phyloP scores from a whole-genome alignment of 108 stramenopile genomes.

The Pseudonitzschia delicatissima region DNA sequence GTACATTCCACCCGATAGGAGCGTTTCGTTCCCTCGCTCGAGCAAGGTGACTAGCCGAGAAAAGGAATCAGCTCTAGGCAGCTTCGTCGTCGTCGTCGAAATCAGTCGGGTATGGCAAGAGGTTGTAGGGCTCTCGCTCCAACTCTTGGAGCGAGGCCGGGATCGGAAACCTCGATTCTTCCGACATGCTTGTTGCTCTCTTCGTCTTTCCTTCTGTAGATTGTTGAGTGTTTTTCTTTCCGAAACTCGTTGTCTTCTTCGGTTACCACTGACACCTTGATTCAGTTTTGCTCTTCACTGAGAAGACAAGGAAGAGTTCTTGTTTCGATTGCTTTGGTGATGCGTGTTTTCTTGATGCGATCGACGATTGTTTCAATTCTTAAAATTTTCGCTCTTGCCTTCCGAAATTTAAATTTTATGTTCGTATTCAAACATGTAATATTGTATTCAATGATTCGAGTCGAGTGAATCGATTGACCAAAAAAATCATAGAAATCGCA shows the following conservation, averaged over 20 bases:
- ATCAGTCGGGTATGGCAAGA: constrained; percentile 82
- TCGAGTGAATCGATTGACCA: too few relatives aligned
- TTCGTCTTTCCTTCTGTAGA: background rate
- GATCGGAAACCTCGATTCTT: constrained; percentile 55
- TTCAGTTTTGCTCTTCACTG: too few relatives aligned
- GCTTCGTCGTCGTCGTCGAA: constrained; percentile 86
- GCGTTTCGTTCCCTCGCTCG: constrained; percentile 57
- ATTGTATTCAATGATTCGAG: too few relatives aligned
- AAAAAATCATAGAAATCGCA: too few relatives aligned
- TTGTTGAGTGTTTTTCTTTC: background rate
- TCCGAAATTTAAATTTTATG: too few relatives aligned
- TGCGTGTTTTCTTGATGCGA: too few relatives aligned
- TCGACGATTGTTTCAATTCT: too few relatives aligned
- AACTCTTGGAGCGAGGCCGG: constrained; percentile 79
- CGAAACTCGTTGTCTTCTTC: too few relatives aligned
- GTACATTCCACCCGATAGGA: constrained; percentile 40
- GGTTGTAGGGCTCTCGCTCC: constrained; percentile 82
- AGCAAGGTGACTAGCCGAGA: constrained; percentile 48
- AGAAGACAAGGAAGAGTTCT: too few relatives aligned
- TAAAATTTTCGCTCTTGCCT: too few relatives aligned
- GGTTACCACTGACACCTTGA: too few relatives aligned
- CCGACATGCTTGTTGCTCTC: background rate
- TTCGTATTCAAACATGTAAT: too few relatives aligned
- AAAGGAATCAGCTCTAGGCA: constrained; percentile 78
- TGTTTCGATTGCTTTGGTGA: background rate